These are phyloP conservation scores for Rhodotorula sp. DNA, from an alignment of 1,284 basidiomycete species.

Conservation along the genomic window DNA sequence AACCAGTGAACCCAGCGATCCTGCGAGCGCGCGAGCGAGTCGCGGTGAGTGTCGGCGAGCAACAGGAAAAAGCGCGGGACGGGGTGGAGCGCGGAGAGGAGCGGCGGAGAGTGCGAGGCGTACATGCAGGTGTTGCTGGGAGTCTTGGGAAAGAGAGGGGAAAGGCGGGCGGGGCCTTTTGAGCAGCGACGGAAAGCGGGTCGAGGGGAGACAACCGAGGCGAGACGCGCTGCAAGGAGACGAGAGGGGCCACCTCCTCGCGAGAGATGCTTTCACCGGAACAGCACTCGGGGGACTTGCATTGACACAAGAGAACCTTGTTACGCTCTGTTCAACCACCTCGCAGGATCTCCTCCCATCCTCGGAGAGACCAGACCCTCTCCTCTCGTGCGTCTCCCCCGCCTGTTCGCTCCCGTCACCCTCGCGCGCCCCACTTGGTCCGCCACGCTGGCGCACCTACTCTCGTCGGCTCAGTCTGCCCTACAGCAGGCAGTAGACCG, in stretches of 20 bases:
- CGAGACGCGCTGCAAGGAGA: too few species aligned
- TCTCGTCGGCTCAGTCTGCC: background rate
- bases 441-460: conserved; percentile 11
- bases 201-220: background rate
- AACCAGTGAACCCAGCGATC: background rate
- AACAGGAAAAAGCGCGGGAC: background rate
- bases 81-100: background rate
- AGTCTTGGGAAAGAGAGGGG: background rate
- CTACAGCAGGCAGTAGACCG: conserved; percentile 1
- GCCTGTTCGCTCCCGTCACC: background rate
- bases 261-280: too few species aligned
- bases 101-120: background rate
- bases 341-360: too few species aligned
- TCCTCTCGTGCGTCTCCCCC: too few species aligned
- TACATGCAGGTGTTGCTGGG: conserved; percentile 10
- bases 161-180: background rate
- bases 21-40: background rate
- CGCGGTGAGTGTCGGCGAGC: background rate
- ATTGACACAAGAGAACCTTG: too few species aligned
- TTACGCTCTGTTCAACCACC: too few species aligned
- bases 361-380: too few species aligned
- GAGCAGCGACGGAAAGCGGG: background rate
- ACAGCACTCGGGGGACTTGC: too few species aligned
- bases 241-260: too few species aligned
- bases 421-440: background rate